Conservation (phyloP, 164 flowering plant species). For the Malania oleifera region DNA sequence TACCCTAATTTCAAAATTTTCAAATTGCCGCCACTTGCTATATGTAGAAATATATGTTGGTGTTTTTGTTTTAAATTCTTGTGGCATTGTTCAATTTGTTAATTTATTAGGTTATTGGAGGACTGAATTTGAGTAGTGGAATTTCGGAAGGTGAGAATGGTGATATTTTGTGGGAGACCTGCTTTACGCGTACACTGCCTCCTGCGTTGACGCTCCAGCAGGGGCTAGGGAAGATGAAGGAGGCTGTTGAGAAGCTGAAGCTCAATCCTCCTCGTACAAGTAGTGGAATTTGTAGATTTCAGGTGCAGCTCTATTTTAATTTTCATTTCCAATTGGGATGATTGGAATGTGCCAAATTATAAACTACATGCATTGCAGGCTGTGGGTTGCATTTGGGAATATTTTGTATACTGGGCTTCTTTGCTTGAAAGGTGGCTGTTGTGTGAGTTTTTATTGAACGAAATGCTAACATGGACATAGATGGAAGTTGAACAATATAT, state of each 20-base stretch:
- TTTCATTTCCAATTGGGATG: background rate
- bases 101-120: conserved; percentile 18
- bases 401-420: too few relatives aligned
- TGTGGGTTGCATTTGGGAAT: too few relatives aligned
- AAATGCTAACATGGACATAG: too few relatives aligned
- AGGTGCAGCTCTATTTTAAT: conserved; percentile 59
- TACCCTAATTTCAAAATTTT: background rate
- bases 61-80: background rate
- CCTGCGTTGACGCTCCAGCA: conserved; percentile 74
- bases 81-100: conserved; percentile 3
- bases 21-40: background rate
- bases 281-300: conserved; percentile 65
- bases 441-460: background rate
- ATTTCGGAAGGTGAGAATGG: conserved; percentile 28
- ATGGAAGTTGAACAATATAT: too few relatives aligned
- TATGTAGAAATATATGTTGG: background rate
- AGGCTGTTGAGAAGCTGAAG: conserved; percentile 56
- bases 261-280: conserved; percentile 42
- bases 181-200: conserved; percentile 52
- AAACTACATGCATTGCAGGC: too few relatives aligned
- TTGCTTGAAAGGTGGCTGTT: too few relatives aligned
- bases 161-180: conserved; percentile 48
- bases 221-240: conserved; percentile 51
- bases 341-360: too few relatives aligned
- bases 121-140: conserved; percentile 17